Conservation (phyloP, 495 filamentous ascomycete species). For the Aspergillus ellipticus region DNA sequence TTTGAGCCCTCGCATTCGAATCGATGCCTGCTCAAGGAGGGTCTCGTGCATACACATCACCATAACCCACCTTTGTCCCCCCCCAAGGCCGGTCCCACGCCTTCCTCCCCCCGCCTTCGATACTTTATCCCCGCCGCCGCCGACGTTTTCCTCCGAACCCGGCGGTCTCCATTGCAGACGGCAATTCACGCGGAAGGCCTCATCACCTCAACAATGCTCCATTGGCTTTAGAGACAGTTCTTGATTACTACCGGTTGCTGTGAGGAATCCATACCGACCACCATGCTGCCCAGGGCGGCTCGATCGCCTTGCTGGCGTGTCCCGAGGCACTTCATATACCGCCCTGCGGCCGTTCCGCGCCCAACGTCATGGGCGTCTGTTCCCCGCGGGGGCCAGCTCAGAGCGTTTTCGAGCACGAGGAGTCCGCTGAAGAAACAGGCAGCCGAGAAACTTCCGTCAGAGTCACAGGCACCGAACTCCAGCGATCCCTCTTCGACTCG, state of each 20-base stretch:
- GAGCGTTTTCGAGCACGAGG: constrained; percentile 24
- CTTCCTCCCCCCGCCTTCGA: neutral
- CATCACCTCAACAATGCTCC: constrained; percentile 25
- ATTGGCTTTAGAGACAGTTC: constrained; percentile 15
- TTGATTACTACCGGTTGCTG: neutral
- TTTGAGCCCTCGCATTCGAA: neutral
- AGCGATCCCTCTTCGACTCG: constrained; percentile 15
- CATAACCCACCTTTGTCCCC: constrained; percentile 2
- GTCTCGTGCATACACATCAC: neutral
- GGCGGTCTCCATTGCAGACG: constrained; percentile 28
- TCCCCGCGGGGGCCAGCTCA: constrained; percentile 25
- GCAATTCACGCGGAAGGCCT: constrained; percentile 1
- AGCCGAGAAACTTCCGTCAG: constrained; percentile 10
- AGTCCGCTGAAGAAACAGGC: constrained; percentile 19
- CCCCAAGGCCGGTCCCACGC: no score
- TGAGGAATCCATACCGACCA: constrained; percentile 13
- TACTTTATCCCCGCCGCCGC: constrained; percentile 5
- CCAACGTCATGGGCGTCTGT: constrained; percentile 23
- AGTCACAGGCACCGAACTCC: constrained; percentile 13
- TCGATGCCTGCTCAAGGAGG: neutral
- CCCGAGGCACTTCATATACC: constrained; percentile 29
- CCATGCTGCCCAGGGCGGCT: constrained; percentile 45
- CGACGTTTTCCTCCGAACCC: constrained; percentile 38
- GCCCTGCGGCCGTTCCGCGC: constrained; percentile 27
- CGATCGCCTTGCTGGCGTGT: constrained; percentile 38